Base-by-base conservation (phyloP, 139 green algal genomes). In the Yamagishiella unicocca region DNA sequence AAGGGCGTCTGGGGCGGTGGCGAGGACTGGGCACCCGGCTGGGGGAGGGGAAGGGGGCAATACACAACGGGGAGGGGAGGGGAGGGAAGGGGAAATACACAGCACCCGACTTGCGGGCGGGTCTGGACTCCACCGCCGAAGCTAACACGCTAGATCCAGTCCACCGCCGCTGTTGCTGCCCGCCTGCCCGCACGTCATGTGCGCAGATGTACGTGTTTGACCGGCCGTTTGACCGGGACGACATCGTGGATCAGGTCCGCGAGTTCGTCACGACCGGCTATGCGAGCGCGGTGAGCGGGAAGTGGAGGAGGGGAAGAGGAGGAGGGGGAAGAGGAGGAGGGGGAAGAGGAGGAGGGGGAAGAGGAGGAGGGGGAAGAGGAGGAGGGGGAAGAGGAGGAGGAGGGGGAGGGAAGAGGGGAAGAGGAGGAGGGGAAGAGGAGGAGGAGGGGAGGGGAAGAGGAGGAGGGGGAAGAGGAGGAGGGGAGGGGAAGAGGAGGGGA, bases 151-250 rank as follows among this genome's bases (percentile, higher is more conserved):
- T n/a, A n/a, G n/a, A n/a, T n/a, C 14, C 12, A 17, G 50, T 61
- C 17, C 14, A 12, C 50, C 17, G 50, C 14, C 17, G 50, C 14
- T 12, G 50, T 61, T 61, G 50, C 50, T 61, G 50, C 50, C 14
- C 17, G 17, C 50, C 14, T 61, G 50, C 17, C 14, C 17, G 12
- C 17, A 17, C 17, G 50, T 61, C 50, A 17, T 61, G 50, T 61
- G 50, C 5, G 70, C 79, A 85, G 79, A 85, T 85, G 79, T 85
- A 85, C 62, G 17, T 85, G 6, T 85, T 76, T 25, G 79, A 85
- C 29, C 14, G 35, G 42, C 45, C 25, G 24, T 85, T 85, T 33
- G 79, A 75, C 27, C 29, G 12, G 2, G 40, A 14, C 2, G 61
- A 85, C 58, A 62, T 85, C 24, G 7, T 0, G 0, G 25, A 84